phyloP scores from a whole-genome alignment of 2,329 filamentous ascomycete species.

The Fusarium continuum region DNA sequence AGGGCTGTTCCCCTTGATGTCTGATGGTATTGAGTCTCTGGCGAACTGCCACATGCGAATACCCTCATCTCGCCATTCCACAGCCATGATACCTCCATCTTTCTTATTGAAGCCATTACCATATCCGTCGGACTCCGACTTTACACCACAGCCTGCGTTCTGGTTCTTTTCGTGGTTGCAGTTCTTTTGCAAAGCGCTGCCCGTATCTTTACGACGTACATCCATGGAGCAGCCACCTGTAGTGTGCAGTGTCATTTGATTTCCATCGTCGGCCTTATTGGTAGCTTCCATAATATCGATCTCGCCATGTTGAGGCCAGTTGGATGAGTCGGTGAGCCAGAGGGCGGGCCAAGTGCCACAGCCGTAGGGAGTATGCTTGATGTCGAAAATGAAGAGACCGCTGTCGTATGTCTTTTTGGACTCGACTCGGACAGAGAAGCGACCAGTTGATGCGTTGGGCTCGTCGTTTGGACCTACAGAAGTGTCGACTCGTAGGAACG shows the following conservation, averaged over 20 bases:
- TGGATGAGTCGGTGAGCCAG: slow-evolving; percentile 68
- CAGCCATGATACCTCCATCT: slow-evolving; percentile 67
- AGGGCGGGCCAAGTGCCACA: slow-evolving; percentile 73
- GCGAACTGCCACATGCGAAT: slow-evolving; percentile 72
- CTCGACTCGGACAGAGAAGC: slow-evolving; percentile 70
- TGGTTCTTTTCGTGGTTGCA: slow-evolving; percentile 61
- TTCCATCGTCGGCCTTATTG: slow-evolving; percentile 64
- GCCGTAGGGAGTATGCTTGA: slow-evolving; percentile 69
- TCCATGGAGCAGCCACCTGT: slow-evolving; percentile 60
- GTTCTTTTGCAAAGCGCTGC: slow-evolving; percentile 52
- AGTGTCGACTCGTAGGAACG: slow-evolving; percentile 69
- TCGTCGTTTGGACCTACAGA: slow-evolving; percentile 57
- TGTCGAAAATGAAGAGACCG: slow-evolving; percentile 75
- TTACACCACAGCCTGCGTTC: slow-evolving; percentile 68
- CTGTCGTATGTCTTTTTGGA: slow-evolving; percentile 67
- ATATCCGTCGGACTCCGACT: slow-evolving; percentile 54
- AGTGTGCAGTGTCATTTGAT: slow-evolving; percentile 69
- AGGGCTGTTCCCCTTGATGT: slow-evolving; percentile 62
- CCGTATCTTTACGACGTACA: slow-evolving; percentile 64
- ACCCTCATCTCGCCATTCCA: slow-evolving; percentile 68
- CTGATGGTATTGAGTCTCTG: slow-evolving; percentile 57
- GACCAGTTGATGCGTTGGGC: slow-evolving; percentile 65
- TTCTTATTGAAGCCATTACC: slow-evolving; percentile 61
- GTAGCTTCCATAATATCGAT: slow-evolving; percentile 70
- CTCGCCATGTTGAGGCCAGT: slow-evolving; percentile 72